These are phyloP conservation scores for Xylaria sp. DNA, from an alignment of 2,329 filamentous ascomycete genomes.

Conservation along the genomic window DNA sequence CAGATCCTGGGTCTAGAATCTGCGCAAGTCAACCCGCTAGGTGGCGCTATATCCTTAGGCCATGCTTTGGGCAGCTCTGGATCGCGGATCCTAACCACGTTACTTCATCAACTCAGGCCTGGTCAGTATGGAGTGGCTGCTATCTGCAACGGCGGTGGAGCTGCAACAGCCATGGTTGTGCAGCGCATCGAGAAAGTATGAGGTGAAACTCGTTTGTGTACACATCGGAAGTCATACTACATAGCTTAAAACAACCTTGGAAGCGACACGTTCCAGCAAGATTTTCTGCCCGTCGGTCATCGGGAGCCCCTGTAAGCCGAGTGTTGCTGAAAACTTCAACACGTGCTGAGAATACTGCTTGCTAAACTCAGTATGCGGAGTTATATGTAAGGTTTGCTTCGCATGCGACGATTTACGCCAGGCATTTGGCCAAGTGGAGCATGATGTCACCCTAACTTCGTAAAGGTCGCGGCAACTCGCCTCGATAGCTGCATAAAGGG, in stretches of 20 bases:
- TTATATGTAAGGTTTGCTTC: background rate
- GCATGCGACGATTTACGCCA: constrained; percentile 11
- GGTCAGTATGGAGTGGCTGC: constrained; percentile 95
- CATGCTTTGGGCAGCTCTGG: constrained; percentile 95
- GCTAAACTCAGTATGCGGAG: background rate
- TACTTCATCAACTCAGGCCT: constrained; percentile 89
- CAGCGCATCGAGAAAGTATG: constrained; percentile 72
- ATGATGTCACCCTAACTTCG: constrained; percentile 16
- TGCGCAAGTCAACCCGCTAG: constrained; percentile 85
- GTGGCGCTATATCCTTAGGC: constrained; percentile 90
- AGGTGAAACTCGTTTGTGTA: background rate
- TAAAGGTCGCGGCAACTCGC: background rate
- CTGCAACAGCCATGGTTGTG: constrained; percentile 89
- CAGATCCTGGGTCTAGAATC: constrained; percentile 82
- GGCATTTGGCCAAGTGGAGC: background rate
- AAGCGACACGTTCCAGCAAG: background rate
- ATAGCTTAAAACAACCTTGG: background rate
- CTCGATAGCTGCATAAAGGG: constrained; percentile 11
- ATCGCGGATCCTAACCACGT: constrained; percentile 86
- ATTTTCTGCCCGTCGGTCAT: background rate
- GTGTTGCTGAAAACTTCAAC: background rate
- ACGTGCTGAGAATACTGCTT: background rate
- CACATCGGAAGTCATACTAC: background rate
- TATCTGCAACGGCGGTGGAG: constrained; percentile 96
- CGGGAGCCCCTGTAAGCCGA: background rate